These are phyloP conservation scores for Nyssa sinensis DNA, from an alignment of 148 eudicot species.

Conservation along the genomic window DNA sequence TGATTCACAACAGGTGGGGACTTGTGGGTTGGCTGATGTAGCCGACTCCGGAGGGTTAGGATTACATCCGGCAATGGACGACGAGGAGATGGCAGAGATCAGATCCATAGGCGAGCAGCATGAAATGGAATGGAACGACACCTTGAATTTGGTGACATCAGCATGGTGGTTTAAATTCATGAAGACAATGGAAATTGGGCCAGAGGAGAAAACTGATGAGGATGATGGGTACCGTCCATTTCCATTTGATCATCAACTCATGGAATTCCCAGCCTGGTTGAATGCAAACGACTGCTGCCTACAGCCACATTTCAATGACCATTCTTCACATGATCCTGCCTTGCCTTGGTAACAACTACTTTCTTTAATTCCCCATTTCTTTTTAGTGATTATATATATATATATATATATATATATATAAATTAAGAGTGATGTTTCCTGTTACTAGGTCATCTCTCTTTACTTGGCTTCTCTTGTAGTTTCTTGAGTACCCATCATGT, in stretches of 20 bases:
- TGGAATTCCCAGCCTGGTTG: slow-evolving; percentile 79
- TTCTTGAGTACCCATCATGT: too few species aligned
- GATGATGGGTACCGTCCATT: slow-evolving; percentile 27
- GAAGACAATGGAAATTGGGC: slow-evolving; percentile 38
- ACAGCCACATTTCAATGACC: slow-evolving; percentile 30
- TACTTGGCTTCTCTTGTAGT: slow-evolving; percentile 2
- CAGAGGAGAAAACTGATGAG: slow-evolving; percentile 15
- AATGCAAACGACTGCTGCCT: slow-evolving; percentile 39
- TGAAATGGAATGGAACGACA: slow-evolving; percentile 91
- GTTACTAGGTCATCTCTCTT: slow-evolving; percentile 12
- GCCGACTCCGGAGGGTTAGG: slow-evolving; percentile 11
- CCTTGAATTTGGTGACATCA: slow-evolving; percentile 63
- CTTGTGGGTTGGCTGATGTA: not conserved
- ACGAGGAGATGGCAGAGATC: slow-evolving; percentile 72
- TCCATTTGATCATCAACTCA: slow-evolving; percentile 29
- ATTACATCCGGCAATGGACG: slow-evolving; percentile 60
- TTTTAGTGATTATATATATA: not conserved
- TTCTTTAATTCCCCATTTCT: not conserved
- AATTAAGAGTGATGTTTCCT: slow-evolving; percentile 7
- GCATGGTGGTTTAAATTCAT: slow-evolving; percentile 82
- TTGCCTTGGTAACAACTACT: slow-evolving; percentile 60
- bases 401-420: too few species aligned
- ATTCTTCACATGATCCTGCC: slow-evolving; percentile 45
- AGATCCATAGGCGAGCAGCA: slow-evolving; percentile 73
- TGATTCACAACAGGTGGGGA: not conserved